Evolutionary conservation across 2,329 filamentous ascomycete genomes (phyloP).

Genomic region (Clonostachys sp.): DNA sequence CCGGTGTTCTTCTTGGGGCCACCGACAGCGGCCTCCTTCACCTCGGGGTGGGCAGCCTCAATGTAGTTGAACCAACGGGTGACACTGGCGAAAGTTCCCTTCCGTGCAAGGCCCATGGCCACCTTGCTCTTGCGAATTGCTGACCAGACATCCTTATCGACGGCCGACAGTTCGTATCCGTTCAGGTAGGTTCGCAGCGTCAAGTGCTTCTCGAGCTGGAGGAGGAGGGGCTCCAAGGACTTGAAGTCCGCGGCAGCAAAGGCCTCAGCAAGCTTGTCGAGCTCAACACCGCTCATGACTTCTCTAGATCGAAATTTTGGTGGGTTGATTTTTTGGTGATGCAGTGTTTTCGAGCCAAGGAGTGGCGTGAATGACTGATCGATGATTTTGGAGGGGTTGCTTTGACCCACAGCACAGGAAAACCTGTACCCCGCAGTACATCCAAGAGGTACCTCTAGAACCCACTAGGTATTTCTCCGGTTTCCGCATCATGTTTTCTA

Average conservation of each 20-base stretch:
- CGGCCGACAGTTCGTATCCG: slow-evolving; percentile 71
- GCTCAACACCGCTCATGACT: slow-evolving; percentile 3
- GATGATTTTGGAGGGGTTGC: too few relatives aligned
- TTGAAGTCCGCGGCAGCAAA: slow-evolving; percentile 3
- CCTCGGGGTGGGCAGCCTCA: slow-evolving; percentile 75
- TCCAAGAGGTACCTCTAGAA: too few relatives aligned
- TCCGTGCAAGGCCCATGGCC: slow-evolving; percentile 76
- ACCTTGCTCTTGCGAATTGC: slow-evolving; percentile 80
- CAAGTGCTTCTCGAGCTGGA: slow-evolving; percentile 76
- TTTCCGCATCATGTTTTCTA: too few relatives aligned
- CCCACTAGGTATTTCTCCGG: too few relatives aligned
- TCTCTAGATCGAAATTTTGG: too few relatives aligned
- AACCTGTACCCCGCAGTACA: too few relatives aligned
- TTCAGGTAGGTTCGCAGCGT: slow-evolving; percentile 82
- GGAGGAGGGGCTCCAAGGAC: slow-evolving; percentile 4
- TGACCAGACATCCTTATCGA: slow-evolving; percentile 80
- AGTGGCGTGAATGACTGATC: too few relatives aligned
- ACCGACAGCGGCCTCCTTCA: slow-evolving; percentile 54
- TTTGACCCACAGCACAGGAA: too few relatives aligned
- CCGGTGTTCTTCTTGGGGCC: slow-evolving; percentile 72
- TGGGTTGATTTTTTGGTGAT: too few relatives aligned
- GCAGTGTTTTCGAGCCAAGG: too few relatives aligned
- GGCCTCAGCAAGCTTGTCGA: slow-evolving; percentile 1
- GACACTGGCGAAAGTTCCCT: slow-evolving; percentile 71
- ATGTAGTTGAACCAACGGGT: slow-evolving; percentile 85